These are phyloP conservation scores for Syncephalastrum sp. DNA, from an alignment of 371 early-diverging fungal species.

Conservation along the genomic window DNA sequence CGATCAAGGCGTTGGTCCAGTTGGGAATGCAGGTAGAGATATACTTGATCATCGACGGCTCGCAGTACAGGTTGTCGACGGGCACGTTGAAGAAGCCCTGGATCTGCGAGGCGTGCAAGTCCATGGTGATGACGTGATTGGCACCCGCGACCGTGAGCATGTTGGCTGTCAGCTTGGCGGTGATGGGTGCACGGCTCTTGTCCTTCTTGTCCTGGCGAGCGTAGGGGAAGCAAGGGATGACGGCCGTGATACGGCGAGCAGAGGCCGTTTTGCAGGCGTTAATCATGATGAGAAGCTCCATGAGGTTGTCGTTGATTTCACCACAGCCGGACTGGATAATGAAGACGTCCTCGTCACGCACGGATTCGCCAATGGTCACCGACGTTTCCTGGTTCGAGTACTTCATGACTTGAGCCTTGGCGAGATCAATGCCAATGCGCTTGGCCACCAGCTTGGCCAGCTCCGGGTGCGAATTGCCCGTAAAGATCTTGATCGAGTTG, in stretches of 20 bases:
- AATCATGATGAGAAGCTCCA: constrained; percentile 96
- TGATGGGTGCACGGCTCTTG: constrained; percentile 90
- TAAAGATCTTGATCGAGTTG: constrained; percentile 84
- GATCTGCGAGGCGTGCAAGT: constrained; percentile 94
- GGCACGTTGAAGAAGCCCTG: constrained; percentile 99
- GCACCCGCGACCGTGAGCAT: constrained; percentile 95
- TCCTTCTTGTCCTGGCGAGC: constrained; percentile 97
- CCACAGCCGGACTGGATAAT: constrained; percentile 90
- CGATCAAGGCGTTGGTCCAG: constrained; percentile 86
- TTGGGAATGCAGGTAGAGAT: constrained; percentile 84
- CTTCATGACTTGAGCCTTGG: constrained; percentile 89
- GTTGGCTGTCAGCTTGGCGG: constrained; percentile 92
- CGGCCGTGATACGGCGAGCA: constrained; percentile 93
- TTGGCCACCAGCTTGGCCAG: constrained; percentile 87
- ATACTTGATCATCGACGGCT: constrained; percentile 91
- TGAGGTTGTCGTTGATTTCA: constrained; percentile 92
- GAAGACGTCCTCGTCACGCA: constrained; percentile 90
- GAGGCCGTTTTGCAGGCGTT: constrained; percentile 96
- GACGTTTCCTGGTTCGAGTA: constrained; percentile 97
- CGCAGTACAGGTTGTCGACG: constrained; percentile 94
- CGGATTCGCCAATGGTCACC: constrained; percentile 96
- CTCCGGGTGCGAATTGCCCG: constrained; percentile 96
- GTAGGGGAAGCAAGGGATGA: constrained; percentile 97
- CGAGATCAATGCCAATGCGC: constrained; percentile 86
- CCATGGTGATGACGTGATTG: constrained; percentile 98